Evolutionary conservation across 176 grass and related monocot genomes (phyloP).

Genomic region (Musa itinerans): DNA sequence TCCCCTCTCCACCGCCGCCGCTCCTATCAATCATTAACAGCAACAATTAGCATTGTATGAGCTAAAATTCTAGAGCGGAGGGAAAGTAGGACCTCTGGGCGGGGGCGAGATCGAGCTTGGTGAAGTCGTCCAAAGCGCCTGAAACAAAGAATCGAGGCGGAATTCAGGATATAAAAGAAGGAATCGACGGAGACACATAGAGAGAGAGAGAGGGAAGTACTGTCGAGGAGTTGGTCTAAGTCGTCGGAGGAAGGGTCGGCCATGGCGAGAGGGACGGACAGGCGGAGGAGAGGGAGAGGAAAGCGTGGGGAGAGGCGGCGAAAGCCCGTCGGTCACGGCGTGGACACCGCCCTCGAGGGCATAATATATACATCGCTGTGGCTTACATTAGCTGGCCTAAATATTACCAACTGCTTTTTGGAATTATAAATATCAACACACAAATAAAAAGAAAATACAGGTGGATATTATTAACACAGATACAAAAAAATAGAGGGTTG

Average conservation of each 20-base stretch:
- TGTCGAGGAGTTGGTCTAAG: slow-evolving; percentile 34
- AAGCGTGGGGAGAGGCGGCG: background rate
- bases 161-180: background rate
- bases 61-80: too few species aligned
- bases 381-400: too few species aligned
- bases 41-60: background rate
- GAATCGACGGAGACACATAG: too few species aligned
- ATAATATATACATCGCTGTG: background rate
- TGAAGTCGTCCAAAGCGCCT: slow-evolving; percentile 39
- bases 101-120: slow-evolving; percentile 22
- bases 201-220: slow-evolving; percentile 1
- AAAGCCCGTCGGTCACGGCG: background rate
- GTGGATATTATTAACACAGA: too few species aligned
- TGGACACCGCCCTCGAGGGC: background rate
- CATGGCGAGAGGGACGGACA: slow-evolving; percentile 26
- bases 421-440: too few species aligned
- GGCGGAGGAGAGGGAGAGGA: background rate
- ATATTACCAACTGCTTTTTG: too few species aligned
- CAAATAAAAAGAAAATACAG: too few species aligned
- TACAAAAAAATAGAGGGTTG: too few species aligned
- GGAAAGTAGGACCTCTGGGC: slow-evolving; percentile 1
- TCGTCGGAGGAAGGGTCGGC: slow-evolving; percentile 30
- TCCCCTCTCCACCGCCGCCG: slow-evolving; percentile 4
- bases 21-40: slow-evolving; percentile 5
- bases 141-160: background rate